Evolutionary conservation across 257 asterid genomes (phyloP), one percentile per base, ranked within the genome.

Genomic region (Solanum bulbocastanum): DNA sequence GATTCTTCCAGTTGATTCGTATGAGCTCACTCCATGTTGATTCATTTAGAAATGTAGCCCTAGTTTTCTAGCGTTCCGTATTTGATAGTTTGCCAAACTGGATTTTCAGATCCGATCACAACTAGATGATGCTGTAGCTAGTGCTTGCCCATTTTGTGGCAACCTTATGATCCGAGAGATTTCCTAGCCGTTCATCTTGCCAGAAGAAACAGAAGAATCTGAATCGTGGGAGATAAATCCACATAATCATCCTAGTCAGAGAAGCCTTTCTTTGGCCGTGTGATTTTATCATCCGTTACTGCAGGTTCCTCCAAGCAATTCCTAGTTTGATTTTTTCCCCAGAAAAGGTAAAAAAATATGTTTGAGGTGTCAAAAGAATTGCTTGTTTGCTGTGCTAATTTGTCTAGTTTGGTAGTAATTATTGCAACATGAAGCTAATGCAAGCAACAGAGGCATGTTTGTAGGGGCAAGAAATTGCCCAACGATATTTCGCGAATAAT

Each of bases 131-230:
- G 96, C 98, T 87, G 93, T 97, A 85, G 99, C 98, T 44, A 97
- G 95, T 33, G 99, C 96, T 87, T 97, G 99, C 91, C 99, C 99
- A 3, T 97, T 90, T 86, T 96, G 99, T 89, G 98, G 99, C 14
- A 98, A 95, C 68, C 91, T 97, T 76, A 95, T 97, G 99, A 97
- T 97, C 90, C 96, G 90, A 37, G 99, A 97, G 90, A 93, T 96
- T 83, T 96, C 99, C 23, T 78, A 92, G 91, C 98, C 96, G 58
- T 97, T 96, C 90, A 89, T 95, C 90, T 94, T 76, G 81, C 91
- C 95, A 4, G 95, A 90, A 71, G 96, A 92, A 89, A 87, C 88
- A 23, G 95, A 93, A 32, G 98, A 93, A 90, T 90, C 92, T 22
- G 93, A 90, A 75, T 93, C 98, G 4, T 97, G 99, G 99, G 98